phyloP scores from a whole-genome alignment of 1,284 basidiomycete genomes.

The Anthracocystis panici-leucophaei region DNA sequence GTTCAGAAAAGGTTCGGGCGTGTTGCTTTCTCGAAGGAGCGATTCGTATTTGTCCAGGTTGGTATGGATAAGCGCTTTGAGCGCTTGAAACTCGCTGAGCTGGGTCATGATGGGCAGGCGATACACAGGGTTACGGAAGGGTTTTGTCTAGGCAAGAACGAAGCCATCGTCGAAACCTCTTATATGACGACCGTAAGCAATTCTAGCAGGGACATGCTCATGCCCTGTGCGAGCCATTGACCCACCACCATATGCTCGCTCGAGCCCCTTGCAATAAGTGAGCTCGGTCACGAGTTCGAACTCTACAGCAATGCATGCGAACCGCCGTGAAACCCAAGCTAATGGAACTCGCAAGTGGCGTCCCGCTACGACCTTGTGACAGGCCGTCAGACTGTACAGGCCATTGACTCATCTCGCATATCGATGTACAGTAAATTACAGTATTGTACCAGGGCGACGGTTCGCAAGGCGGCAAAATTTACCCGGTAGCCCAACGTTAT shows the following conservation, averaged over 20 bases:
- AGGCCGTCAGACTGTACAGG: constrained; percentile 4
- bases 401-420: constrained; percentile 6
- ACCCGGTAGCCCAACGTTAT: background rate
- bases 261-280: too few species aligned
- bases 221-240: background rate
- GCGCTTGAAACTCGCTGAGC: constrained; percentile 30
- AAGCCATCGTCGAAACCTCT: background rate
- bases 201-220: too few species aligned
- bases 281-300: too few species aligned
- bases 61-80: constrained; percentile 28
- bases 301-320: background rate
- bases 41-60: constrained; percentile 28
- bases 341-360: background rate
- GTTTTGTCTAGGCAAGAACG: too few species aligned
- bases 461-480: background rate
- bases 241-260: background rate
- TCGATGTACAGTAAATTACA: background rate
- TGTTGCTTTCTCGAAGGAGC: constrained; percentile 13
- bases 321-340: background rate
- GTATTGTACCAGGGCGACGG: background rate
- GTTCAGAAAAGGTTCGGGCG: constrained; percentile 26
- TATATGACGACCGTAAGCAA: background rate
- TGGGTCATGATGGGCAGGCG: constrained; percentile 4
- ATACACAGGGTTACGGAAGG: too few species aligned
- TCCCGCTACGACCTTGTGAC: background rate